Evolutionary conservation across 2,329 filamentous ascomycete species (phyloP), one percentile per base, ranked within the genome.

Genomic region (Fusarium pseudoanthophilum): DNA sequence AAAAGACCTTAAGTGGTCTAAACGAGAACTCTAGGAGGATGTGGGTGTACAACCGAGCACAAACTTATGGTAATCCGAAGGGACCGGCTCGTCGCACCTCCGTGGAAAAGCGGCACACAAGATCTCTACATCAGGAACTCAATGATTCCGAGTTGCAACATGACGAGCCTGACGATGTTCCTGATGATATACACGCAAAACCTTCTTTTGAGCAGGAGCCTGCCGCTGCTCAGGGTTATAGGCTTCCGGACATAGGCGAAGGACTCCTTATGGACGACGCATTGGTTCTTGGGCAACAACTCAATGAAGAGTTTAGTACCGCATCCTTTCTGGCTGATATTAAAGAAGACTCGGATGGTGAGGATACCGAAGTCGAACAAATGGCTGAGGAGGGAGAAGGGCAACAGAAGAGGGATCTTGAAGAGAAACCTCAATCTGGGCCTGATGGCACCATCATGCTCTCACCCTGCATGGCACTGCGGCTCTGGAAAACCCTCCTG

Each of bases 291-390:
- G 62, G 49, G 36, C 16, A n/a, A 9, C 20, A 64, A 15, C 46
- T 74, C 37, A 46, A 36, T 7, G 13, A 37, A 21, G 62, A 72
- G 46, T 72, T 40, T n/a, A 24, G 36, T 26, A n/a, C 46, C 16
- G 15, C 10, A 5, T 30, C 37, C 5, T 14, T 3, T 36, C 21
- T 32, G 13, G 14, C 24, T 21, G 49, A 59, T 32, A n/a, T 14
- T n/a, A 9, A 43, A 16, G 11, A 43, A 16, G 60, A 64, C n/a
- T 28, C 34, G 16, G 56, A 61, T 39, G 46, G 40, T 11, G 52
- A 51, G 61, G 39, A 61, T 11, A 59, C n/a, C 16, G 58, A 64
- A 11, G 39, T 46, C 13, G 42, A 37, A 11, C 24, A 42, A 13
- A 55, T 36, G 49, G 49, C 18, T 13, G 32, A 52, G 13, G 49